Evolutionary conservation across 441 rosid genomes (phyloP), one percentile per base, ranked within the genome.

Genomic region (Manihot esculenta): DNA sequence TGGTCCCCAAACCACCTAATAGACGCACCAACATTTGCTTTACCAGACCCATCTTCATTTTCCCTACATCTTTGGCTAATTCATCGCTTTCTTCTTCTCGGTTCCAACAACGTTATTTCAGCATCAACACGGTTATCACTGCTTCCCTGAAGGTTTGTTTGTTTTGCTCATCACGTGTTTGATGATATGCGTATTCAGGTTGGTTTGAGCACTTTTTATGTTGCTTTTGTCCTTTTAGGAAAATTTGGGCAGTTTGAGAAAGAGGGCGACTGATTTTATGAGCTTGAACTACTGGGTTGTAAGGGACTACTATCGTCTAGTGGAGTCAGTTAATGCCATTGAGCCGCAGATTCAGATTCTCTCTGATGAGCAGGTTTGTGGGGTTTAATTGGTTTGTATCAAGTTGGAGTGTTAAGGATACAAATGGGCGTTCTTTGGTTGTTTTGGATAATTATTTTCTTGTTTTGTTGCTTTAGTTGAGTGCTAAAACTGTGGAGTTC

Each of bases 241-340:
- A 74, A 83, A 85, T 71, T 62, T 83, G 80, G 82, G 84, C 45
- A 69, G 78, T 74, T 53, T 87, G 58, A 84, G 73, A 45, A 84
- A 81, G 82, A 80, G 71, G 76, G 70, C 84, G 72, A 79, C 82
- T 78, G 84, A 87, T 74, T 71, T 82, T 68, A 70, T 84, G 62
- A 92, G 91, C 79, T 76, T 90, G 81, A 94, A 94, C 72, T 70
- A 84, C 80, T 94, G 99, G 99, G 95, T 90, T 76, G 97, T 94
- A 72, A 84, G 82, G 73, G 99, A 94, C 72, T 94, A 94, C 72
- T 82, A 80, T 76, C 97, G 95, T 55, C 89, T 94, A 1, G 97
- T 85, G 62, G 81, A 81, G 17, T 81, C 89, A 20, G 97, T 94
- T 53, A 94, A 87, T 74, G 83, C 78, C 44, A 13, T 90, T 33